These are phyloP conservation scores for Glycine soja DNA, from an alignment of 306 rosid genomes.

Conservation along the genomic window DNA sequence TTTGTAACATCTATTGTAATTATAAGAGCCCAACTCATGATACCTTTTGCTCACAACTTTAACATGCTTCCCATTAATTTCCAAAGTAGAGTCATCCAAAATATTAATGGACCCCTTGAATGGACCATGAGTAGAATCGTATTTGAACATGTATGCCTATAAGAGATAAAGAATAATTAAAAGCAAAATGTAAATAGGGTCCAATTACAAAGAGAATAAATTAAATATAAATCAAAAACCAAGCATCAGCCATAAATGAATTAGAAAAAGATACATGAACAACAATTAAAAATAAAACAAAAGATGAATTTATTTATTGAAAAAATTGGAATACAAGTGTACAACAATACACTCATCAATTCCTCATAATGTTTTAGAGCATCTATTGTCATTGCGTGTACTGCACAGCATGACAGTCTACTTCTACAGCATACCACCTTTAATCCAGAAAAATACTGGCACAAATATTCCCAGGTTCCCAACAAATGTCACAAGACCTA, in stretches of 20 bases:
- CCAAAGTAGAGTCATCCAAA: conserved; percentile 78
- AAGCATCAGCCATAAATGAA: conserved; percentile 7
- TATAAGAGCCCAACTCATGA: conserved; percentile 28
- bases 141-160: conserved; percentile 97
- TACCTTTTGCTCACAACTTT: conserved; percentile 84
- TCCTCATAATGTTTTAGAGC: conserved; percentile 18
- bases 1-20: conserved; percentile 31
- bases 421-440: neutral
- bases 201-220: neutral
- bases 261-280: no score
- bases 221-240: neutral
- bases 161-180: conserved; percentile 31
- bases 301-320: conserved; percentile 8
- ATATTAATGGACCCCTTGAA: conserved; percentile 75
- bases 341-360: conserved; percentile 10
- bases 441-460: neutral
- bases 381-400: neutral
- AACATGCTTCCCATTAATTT: conserved; percentile 85
- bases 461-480: neutral
- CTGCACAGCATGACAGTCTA: neutral
- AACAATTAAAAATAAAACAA: no score
- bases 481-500: neutral
- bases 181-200: conserved; percentile 17
- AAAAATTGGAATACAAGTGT: conserved; percentile 3
- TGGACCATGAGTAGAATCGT: conserved; percentile 91